A percentile compares a stretch with the other conserved stretches of the same genome.
Conservation (phyloP, 805 yeast genomes). For the Kodamaea nitidulidarum region DNA sequence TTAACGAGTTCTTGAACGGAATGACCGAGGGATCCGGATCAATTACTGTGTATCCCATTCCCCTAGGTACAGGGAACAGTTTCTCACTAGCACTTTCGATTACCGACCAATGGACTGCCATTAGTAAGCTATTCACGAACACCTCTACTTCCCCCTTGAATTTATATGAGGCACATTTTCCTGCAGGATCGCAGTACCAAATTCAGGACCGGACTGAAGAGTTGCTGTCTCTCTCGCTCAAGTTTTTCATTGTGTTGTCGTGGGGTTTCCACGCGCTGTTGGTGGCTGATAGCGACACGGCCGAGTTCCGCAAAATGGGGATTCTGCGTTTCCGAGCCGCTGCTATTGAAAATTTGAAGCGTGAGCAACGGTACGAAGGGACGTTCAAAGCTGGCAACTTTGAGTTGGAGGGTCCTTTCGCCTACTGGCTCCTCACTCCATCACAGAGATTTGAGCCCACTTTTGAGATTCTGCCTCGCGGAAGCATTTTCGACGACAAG, state of each 20-base stretch:
- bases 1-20: constrained; percentile 68
- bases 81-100: constrained; percentile 58
- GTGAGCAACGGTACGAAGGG: constrained; percentile 53
- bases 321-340: constrained; percentile 66
- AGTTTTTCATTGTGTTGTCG: constrained; percentile 63
- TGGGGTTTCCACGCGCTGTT: constrained; percentile 86
- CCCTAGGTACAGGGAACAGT: constrained; percentile 88
- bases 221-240: constrained; percentile 17
- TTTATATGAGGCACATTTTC: constrained; percentile 43
- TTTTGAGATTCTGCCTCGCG: constrained; percentile 60
- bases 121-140: constrained; percentile 33
- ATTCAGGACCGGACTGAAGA: constrained; percentile 17
- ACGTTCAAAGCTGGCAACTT: constrained; percentile 15
- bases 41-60: constrained; percentile 42
- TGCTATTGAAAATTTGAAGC: constrained; percentile 48
- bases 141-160: constrained; percentile 33
- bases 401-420: constrained; percentile 37
- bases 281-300: constrained; percentile 74
- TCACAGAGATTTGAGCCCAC: constrained; percentile 55
- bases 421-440: constrained; percentile 58
- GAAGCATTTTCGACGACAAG: constrained; percentile 38
- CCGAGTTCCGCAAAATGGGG: constrained; percentile 63
- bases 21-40: constrained; percentile 13
- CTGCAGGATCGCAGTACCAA: constrained; percentile 25
- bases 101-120: constrained; percentile 20